phyloP scores from a whole-genome alignment of 257 asterid species.

The Echium plantagineum region DNA sequence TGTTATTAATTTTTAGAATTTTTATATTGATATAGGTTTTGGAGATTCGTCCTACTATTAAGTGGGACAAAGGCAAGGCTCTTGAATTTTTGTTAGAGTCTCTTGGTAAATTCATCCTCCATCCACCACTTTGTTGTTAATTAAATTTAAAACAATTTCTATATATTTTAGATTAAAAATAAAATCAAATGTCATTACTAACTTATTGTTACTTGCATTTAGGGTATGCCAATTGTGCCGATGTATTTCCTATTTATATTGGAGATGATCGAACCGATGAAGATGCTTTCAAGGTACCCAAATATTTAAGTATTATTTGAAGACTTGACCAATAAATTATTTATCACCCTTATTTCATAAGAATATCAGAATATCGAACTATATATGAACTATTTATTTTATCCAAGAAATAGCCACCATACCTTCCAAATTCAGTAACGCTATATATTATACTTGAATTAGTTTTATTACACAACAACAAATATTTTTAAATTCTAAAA shows the following conservation, averaged over 20 bases:
- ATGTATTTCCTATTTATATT: constrained; percentile 77
- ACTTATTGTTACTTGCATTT: constrained; percentile 2
- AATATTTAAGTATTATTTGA: background rate
- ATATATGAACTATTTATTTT: no score
- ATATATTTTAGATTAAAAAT: no score
- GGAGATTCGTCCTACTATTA: constrained; percentile 86
- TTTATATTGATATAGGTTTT: constrained; percentile 46
- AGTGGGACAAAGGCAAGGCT: constrained; percentile 99
- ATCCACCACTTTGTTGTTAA: background rate
- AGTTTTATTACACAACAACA: no score
- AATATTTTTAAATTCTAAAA: no score
- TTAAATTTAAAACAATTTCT: no score
- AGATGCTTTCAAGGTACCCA: constrained; percentile 79
- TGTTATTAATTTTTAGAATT: constrained; percentile 8
- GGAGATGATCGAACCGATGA: constrained; percentile 93
- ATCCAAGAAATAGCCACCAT: no score
- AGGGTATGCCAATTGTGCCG: constrained; percentile 46
- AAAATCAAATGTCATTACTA: background rate
- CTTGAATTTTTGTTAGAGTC: constrained; percentile 81
- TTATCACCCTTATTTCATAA: no score
- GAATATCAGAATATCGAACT: no score
- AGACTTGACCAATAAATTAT: no score
- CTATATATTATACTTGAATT: no score
- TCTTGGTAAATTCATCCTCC: constrained; percentile 47
- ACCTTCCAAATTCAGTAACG: no score